These are phyloP conservation scores for Penicillium daleae DNA, from an alignment of 495 filamentous ascomycete genomes.

Conservation along the genomic window DNA sequence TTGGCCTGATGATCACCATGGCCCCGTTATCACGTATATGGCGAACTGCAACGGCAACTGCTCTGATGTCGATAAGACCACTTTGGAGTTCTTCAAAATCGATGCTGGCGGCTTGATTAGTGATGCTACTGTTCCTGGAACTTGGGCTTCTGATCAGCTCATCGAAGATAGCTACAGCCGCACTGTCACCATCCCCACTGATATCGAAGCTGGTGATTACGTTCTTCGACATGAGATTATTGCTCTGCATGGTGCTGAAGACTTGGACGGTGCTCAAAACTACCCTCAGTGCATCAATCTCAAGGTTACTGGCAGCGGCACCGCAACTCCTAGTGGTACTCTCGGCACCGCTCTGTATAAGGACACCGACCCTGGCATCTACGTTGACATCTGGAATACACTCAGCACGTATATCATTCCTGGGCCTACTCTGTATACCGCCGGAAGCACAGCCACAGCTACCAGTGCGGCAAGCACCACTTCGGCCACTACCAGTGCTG, in stretches of 20 bases:
- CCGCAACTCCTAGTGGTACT: conserved; percentile 55
- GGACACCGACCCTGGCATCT: conserved; percentile 60
- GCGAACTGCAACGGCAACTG: conserved; percentile 72
- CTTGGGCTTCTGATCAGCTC: conserved; percentile 67
- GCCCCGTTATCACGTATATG: conserved; percentile 73
- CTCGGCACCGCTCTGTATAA: conserved; percentile 63
- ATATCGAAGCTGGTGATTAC: conserved; percentile 68
- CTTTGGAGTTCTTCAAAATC: conserved; percentile 75
- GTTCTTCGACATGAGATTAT: conserved; percentile 81
- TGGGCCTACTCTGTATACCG: conserved; percentile 51
- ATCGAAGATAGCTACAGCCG: conserved; percentile 67
- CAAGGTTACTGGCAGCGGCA: conserved; percentile 64
- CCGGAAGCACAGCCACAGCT: conserved; percentile 10
- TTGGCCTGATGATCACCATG: conserved; percentile 68
- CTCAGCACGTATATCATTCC: conserved; percentile 55
- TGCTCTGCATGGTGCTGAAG: conserved; percentile 64
- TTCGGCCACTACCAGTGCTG: conserved; percentile 17
- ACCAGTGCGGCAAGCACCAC: conserved; percentile 20
- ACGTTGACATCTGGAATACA: conserved; percentile 62
- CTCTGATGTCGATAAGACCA: conserved; percentile 61
- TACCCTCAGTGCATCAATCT: conserved; percentile 80
- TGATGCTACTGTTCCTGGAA: conserved; percentile 50
- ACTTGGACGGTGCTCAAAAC: conserved; percentile 51
- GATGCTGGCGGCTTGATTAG: conserved; percentile 60
- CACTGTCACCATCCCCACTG: conserved; percentile 65